Conservation (phyloP, 805 yeast species). For the Saturnispora besseyi region DNA sequence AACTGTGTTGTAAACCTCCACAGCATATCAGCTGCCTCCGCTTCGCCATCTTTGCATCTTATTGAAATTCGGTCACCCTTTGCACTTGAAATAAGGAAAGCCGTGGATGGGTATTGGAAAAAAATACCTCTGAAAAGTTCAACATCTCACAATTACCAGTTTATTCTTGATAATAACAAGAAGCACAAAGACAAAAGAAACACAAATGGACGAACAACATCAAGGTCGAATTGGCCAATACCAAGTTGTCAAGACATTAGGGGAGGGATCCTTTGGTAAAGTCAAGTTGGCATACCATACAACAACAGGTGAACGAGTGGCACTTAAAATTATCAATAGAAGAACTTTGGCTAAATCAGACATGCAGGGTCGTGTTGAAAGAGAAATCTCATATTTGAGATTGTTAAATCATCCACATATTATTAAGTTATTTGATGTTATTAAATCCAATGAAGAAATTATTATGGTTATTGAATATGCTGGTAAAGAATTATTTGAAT, state of each 20-base stretch:
- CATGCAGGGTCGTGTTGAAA: conserved; percentile 94
- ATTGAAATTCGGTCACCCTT: neutral
- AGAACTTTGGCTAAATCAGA: conserved; percentile 89
- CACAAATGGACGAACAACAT: conserved; percentile 8
- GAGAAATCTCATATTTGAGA: conserved; percentile 85
- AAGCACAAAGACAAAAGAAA: neutral
- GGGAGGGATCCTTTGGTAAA: conserved; percentile 96
- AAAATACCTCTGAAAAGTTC: conserved; percentile 8
- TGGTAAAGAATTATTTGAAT: conserved; percentile 92
- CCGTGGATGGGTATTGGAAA: conserved; percentile 14
- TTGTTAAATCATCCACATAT: conserved; percentile 91
- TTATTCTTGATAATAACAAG: neutral
- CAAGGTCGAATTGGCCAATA: conserved; percentile 69
- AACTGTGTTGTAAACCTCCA: neutral
- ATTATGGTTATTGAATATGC: conserved; percentile 97
- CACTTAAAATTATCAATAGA: conserved; percentile 84
- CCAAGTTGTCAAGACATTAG: conserved; percentile 85
- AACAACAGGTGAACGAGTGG: conserved; percentile 87
- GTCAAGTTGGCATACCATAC: conserved; percentile 87
- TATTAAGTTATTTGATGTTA: conserved; percentile 90
- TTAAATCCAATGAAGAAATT: conserved; percentile 89
- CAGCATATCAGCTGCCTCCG: neutral
- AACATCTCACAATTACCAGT: conserved; percentile 12
- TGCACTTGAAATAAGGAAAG: conserved; percentile 6
- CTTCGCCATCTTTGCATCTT: neutral